phyloP scores from a whole-genome alignment of 2,329 filamentous ascomycete species.

The Clonostachys rosea region DNA sequence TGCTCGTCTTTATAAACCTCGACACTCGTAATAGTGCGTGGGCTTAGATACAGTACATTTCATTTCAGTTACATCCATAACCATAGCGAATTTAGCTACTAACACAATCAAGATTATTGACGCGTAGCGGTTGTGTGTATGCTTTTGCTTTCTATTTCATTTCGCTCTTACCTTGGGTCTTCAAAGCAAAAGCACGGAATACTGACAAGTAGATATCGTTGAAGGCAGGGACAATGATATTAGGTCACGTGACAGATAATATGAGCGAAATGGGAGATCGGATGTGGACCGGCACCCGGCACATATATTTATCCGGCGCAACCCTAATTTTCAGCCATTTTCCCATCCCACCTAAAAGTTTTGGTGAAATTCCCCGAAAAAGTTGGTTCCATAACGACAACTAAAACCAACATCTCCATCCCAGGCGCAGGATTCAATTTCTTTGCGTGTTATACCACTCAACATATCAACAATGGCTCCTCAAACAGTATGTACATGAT shows the following conservation, averaged over 20 bases:
- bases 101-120: too few relatives aligned
- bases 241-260: too few relatives aligned
- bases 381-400: neutral
- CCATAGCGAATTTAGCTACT: too few relatives aligned
- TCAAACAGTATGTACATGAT: conserved; percentile 77
- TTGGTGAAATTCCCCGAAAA: neutral
- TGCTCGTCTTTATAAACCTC: too few relatives aligned
- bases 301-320: conserved; percentile 12
- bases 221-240: too few relatives aligned
- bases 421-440: conserved; percentile 78
- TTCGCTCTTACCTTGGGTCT: neutral
- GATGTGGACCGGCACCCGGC: too few relatives aligned
- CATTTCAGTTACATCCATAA: too few relatives aligned
- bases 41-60: too few relatives aligned
- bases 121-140: neutral
- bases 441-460: conserved; percentile 46
- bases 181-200: neutral
- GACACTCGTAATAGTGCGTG: too few relatives aligned
- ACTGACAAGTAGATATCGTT: too few relatives aligned
- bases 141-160: neutral
- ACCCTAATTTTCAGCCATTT: conserved; percentile 24
- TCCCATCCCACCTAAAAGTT: conserved; percentile 16
- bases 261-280: too few relatives aligned
- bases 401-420: conserved; percentile 5
- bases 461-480: conserved; percentile 69